Evolutionary conservation across 2,329 filamentous ascomycete species (phyloP), one percentile per base, ranked within the genome.

Genomic region (Colletotrichum acutatum): DNA sequence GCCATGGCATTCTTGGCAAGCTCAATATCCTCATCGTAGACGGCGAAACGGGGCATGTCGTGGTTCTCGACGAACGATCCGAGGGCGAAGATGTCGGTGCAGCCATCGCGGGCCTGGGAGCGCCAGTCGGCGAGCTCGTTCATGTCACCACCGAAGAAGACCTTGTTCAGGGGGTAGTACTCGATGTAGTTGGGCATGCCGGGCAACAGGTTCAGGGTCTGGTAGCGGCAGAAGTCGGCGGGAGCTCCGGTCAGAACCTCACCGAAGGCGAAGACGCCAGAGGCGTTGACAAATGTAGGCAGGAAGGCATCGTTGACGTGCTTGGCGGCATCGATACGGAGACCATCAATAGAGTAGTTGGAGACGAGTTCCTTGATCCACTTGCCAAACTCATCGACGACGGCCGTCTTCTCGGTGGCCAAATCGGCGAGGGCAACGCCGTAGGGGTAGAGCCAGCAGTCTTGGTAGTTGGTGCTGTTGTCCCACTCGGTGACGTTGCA

Each of bases 231-330:
- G 0, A 89, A 81, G 75, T 89, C 90, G 9, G 80, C 72, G 1
- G 87, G 84, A 73, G 87, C 82, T 37, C 89, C 89, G 32, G 89
- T 84, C 69, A 84, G 87, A 4, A 92, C 89, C 77, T 93, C 91
- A 7, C 91, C 90, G n/a, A 91, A 84, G 9, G 86, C 84, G 79
- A 90, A 92, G 2, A 91, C 88, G 4, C 89, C 90, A 0, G 89
- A 85, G 4, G 86, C 87, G 11, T 83, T 77, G 30, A 85, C 81
- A 76, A 92, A 92, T 0, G 77, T 80, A 0, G 88, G 82, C 83
- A 90, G 90, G 80, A 91, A 93, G 9, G 83, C 84, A 72, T 88
- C 86, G 74, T 90, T 85, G n/a, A 91, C 88, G 78, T 92, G 89
- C 80, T 90, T 90, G 74, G 89, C 89, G 0, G 88, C 90, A 74